Evolutionary conservation across 805 yeast genomes (phyloP).

Genomic region (Candida sphagnicola): DNA sequence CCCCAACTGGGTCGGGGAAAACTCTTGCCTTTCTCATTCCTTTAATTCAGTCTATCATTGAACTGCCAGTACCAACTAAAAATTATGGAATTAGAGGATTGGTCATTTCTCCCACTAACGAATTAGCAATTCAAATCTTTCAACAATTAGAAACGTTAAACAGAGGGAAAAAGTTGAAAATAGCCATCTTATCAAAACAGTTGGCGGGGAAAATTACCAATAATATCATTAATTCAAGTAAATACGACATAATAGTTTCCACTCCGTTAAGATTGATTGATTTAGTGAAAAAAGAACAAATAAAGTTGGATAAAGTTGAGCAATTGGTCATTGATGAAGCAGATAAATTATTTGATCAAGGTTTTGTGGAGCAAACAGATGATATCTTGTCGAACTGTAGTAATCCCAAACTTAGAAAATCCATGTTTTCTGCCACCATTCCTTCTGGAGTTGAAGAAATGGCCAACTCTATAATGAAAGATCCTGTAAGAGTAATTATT

Average conservation of each 20-base stretch:
- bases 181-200: constrained; percentile 68
- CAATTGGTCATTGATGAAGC: constrained; percentile 91
- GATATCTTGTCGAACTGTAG: constrained; percentile 63
- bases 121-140: constrained; percentile 82
- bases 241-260: constrained; percentile 76
- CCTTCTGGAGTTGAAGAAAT: constrained; percentile 90
- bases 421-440: constrained; percentile 92
- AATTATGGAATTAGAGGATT: constrained; percentile 64
- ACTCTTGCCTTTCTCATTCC: constrained; percentile 90
- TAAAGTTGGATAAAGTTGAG: constrained; percentile 64
- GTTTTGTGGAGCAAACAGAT: constrained; percentile 89
- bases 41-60: constrained; percentile 50
- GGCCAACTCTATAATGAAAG: constrained; percentile 79
- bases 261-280: constrained; percentile 90
- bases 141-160: constrained; percentile 60
- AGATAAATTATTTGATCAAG: constrained; percentile 83
- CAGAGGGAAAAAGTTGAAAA: constrained; percentile 51
- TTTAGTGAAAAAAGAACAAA: constrained; percentile 55
- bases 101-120: constrained; percentile 91
- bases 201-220: constrained; percentile 64
- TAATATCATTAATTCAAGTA: constrained; percentile 52
- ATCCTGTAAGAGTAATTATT: constrained; percentile 80
- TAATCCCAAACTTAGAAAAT: constrained; percentile 52
- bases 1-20: constrained; percentile 98
- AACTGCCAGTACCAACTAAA: constrained; percentile 20